Evolutionary conservation across 305 asterid species (phyloP).

Genomic region (Nicotiana rustica): DNA sequence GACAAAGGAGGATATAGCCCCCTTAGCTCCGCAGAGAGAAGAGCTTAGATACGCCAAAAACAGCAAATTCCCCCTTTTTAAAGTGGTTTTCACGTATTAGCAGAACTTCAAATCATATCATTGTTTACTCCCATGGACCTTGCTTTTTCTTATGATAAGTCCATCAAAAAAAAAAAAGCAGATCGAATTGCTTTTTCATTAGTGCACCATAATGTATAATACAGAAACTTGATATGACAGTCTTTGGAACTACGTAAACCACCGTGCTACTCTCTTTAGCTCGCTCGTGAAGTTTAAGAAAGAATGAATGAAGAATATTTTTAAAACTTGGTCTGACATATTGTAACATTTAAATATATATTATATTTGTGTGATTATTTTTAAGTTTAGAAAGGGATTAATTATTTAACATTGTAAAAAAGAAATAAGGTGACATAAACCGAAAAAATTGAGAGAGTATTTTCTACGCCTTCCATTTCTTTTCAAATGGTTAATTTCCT

Average conservation of each 20-base stretch:
- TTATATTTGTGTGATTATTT: too few relatives aligned
- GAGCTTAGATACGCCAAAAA: background rate
- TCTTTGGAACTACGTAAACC: background rate
- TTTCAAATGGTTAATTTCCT: background rate
- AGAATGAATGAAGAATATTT: too few relatives aligned
- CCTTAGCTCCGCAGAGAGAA: background rate
- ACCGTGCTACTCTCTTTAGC: background rate
- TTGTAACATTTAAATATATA: too few relatives aligned
- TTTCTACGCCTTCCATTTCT: too few relatives aligned
- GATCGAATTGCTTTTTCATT: background rate
- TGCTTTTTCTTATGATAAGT: background rate
- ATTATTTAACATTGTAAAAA: too few relatives aligned
- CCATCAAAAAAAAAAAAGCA: background rate
- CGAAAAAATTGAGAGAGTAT: too few relatives aligned
- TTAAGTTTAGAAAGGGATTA: too few relatives aligned
- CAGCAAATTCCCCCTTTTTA: background rate
- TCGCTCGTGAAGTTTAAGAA: too few relatives aligned
- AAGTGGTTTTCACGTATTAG: background rate
- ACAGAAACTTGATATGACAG: background rate
- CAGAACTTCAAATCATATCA: slow-evolving; percentile 36
- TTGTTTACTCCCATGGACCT: background rate
- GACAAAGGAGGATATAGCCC: too few relatives aligned
- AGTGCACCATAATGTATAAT: background rate
- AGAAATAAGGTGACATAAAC: too few relatives aligned
- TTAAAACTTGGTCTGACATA: too few relatives aligned